These are phyloP conservation scores for Capsicum baccatum DNA, from an alignment of 257 asterid species.

Conservation along the genomic window DNA sequence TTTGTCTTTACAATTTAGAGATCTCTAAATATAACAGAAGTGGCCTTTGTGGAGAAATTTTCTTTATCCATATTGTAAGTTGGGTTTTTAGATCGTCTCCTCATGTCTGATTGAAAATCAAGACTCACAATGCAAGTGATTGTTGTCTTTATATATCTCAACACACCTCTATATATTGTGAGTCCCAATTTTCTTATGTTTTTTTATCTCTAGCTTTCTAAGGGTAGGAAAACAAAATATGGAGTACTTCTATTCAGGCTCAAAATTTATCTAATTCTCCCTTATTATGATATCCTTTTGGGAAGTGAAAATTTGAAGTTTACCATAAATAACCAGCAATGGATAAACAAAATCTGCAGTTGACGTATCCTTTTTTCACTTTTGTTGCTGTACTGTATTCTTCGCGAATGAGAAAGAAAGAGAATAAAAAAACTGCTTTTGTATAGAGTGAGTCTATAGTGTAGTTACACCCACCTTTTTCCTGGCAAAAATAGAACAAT, in stretches of 20 bases:
- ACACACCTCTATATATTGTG: neutral
- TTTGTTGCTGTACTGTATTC: neutral
- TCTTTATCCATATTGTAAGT: neutral
- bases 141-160: neutral
- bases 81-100: neutral
- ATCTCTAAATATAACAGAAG: neutral
- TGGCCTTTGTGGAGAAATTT: neutral
- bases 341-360: neutral
- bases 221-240: neutral
- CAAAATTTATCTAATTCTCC: neutral
- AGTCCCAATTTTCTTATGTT: neutral
- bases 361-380: neutral
- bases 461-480: constrained; percentile 4
- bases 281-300: neutral
- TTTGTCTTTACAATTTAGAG: neutral
- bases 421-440: neutral
- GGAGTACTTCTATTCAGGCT: neutral
- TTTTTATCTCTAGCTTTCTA: neutral
- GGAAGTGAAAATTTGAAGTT: neutral
- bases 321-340: neutral
- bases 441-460: neutral
- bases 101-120: neutral
- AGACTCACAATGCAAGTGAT: neutral
- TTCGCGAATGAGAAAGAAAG: neutral
- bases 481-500: neutral